Conservation (phyloP, 345 rosid species). For the Diplotaxis tenuifolia region DNA sequence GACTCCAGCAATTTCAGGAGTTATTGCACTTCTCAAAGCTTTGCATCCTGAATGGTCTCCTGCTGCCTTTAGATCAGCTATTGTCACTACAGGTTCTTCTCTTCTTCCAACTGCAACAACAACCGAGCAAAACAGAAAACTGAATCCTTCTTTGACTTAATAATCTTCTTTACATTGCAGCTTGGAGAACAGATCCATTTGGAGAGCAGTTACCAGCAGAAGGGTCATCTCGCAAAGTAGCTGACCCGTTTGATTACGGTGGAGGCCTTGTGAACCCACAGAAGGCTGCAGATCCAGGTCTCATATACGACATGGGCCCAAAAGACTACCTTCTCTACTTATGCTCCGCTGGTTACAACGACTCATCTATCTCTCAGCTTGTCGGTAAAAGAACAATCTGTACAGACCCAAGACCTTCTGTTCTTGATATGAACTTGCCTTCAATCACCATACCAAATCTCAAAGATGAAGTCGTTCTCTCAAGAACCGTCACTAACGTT, state of each 20-base stretch:
- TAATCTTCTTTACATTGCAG: conserved; percentile 19
- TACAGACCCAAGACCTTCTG: conserved; percentile 21
- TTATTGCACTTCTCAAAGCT: conserved; percentile 43
- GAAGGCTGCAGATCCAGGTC: conserved; percentile 54
- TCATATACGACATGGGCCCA: conserved; percentile 52
- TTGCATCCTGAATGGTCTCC: conserved; percentile 49
- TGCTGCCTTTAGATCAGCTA: conserved; percentile 48
- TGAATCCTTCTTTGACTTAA: neutral
- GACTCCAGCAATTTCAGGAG: conserved; percentile 41
- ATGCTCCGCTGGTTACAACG: conserved; percentile 46
- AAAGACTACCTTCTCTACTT: conserved; percentile 51
- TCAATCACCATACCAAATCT: conserved; percentile 42
- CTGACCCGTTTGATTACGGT: conserved; percentile 59
- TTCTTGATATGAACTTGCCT: conserved; percentile 48
- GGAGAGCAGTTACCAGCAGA: conserved; percentile 48
- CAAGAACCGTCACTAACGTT: conserved; percentile 50
- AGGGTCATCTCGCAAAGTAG: conserved; percentile 36
- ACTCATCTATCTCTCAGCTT: conserved; percentile 51
- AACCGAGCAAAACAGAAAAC: neutral
- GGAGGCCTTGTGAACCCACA: conserved; percentile 62
- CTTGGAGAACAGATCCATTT: conserved; percentile 42
- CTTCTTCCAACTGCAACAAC: neutral
- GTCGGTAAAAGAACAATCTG: conserved; percentile 38
- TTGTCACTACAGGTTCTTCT: conserved; percentile 49
- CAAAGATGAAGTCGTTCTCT: conserved; percentile 22